These are phyloP conservation scores for Deinandra increscens DNA, from an alignment of 129 eudicot species.

Conservation along the genomic window DNA sequence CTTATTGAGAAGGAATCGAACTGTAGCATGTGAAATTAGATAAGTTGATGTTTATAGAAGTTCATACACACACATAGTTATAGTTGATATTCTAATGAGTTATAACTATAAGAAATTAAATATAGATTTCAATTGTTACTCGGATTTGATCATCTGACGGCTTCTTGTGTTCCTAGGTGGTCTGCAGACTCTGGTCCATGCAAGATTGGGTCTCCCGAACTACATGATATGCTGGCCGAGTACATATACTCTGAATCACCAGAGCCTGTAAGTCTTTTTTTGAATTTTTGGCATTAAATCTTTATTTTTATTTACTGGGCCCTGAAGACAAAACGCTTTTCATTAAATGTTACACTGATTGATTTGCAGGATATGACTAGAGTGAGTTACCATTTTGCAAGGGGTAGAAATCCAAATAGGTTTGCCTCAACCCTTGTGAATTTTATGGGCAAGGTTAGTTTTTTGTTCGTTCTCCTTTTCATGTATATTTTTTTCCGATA, in stretches of 20 bases:
- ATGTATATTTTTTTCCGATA: background rate
- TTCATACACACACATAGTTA: background rate
- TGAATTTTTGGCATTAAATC: background rate
- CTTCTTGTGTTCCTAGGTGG: conserved; percentile 56
- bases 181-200: conserved; percentile 74
- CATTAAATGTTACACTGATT: background rate
- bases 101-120: background rate
- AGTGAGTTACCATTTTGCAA: conserved; percentile 82
- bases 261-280: conserved; percentile 59
- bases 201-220: conserved; percentile 76
- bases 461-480: background rate
- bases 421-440: conserved; percentile 83
- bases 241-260: conserved; percentile 89
- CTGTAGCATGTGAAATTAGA: background rate
- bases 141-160: background rate
- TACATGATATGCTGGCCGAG: conserved; percentile 93
- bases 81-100: too few relatives aligned
- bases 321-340: conserved; percentile 5
- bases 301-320: background rate
- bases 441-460: conserved; percentile 88
- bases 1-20: background rate
- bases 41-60: background rate
- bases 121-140: background rate
- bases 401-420: conserved; percentile 75
- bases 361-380: conserved; percentile 79